phyloP scores from a whole-genome alignment of 78 protist genomes.

The Pelomyxa schiedti region DNA sequence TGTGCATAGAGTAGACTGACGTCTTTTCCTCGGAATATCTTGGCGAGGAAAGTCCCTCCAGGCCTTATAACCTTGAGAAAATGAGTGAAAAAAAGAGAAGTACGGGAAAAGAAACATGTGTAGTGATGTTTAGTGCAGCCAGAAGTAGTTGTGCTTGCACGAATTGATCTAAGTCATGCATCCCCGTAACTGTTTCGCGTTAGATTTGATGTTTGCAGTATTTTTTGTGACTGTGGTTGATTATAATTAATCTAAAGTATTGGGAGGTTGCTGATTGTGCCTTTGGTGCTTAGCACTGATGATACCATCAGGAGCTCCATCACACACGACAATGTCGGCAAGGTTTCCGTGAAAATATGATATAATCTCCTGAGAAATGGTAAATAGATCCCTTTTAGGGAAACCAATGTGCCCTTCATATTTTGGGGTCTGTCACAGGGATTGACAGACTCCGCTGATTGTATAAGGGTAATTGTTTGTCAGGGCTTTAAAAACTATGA shows the following conservation, averaged over 20 bases:
- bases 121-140: constrained; percentile 92
- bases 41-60: constrained; percentile 94
- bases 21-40: constrained; percentile 91
- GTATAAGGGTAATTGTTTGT: too few species aligned
- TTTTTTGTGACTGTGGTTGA: not conserved
- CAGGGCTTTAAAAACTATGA: too few species aligned
- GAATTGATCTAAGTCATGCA: constrained; percentile 96
- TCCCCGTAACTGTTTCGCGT: constrained; percentile 72
- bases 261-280: not conserved
- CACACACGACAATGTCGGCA: constrained; percentile 95
- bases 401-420: too few species aligned
- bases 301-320: constrained; percentile 99
- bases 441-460: too few species aligned
- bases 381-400: too few species aligned
- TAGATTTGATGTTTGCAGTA: not conserved
- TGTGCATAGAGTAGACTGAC: constrained; percentile 66
- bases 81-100: too few species aligned
- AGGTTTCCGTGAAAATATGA: constrained; percentile 59
- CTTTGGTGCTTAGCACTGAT: not conserved
- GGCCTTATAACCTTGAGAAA: too few species aligned
- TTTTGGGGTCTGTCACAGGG: too few species aligned
- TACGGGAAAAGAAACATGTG: too few species aligned
- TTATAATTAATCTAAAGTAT: not conserved
- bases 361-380: constrained; percentile 51
- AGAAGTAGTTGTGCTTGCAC: constrained; percentile 86